These are phyloP conservation scores for Nemania serpens DNA, from an alignment of 2,329 filamentous ascomycete species.

Conservation along the genomic window DNA sequence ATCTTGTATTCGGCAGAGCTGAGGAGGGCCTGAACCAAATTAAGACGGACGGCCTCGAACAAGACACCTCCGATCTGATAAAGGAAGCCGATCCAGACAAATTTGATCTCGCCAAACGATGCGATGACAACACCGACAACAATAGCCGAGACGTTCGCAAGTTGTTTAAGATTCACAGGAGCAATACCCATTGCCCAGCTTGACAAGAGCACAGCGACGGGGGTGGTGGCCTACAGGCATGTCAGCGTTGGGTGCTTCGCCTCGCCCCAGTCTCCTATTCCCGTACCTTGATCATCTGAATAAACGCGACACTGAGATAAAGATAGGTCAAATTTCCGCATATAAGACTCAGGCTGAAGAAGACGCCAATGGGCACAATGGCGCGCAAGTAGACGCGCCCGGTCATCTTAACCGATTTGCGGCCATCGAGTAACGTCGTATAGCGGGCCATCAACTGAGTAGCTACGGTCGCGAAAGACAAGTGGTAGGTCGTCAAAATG, in stretches of 20 bases:
- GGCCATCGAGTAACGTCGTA: slow-evolving; percentile 86
- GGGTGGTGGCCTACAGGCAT: slow-evolving; percentile 76
- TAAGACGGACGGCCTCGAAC: slow-evolving; percentile 82
- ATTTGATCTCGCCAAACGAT: slow-evolving; percentile 93
- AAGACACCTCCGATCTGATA: slow-evolving; percentile 79
- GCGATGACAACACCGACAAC: slow-evolving; percentile 94
- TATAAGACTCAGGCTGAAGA: slow-evolving; percentile 95
- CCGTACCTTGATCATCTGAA: slow-evolving; percentile 94
- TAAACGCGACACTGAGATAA: slow-evolving; percentile 94
- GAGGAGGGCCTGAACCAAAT: slow-evolving; percentile 82
- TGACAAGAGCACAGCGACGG: slow-evolving; percentile 87
- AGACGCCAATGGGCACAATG: slow-evolving; percentile 91
- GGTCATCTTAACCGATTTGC: slow-evolving; percentile 97
- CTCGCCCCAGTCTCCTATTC: not conserved
- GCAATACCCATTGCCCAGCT: slow-evolving; percentile 87
- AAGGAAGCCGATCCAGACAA: slow-evolving; percentile 78
- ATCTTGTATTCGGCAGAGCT: slow-evolving; percentile 88
- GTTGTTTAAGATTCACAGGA: slow-evolving; percentile 80
- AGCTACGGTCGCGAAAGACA: slow-evolving; percentile 90
- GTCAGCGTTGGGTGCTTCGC: slow-evolving; percentile 17
- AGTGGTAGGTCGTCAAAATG: slow-evolving; percentile 93
- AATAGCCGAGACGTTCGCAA: slow-evolving; percentile 93
- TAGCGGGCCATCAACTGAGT: slow-evolving; percentile 92
- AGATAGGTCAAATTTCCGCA: slow-evolving; percentile 96
- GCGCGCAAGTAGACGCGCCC: slow-evolving; percentile 89